Conservation (phyloP, 306 rosid species). For the Quercus bicolor region DNA sequence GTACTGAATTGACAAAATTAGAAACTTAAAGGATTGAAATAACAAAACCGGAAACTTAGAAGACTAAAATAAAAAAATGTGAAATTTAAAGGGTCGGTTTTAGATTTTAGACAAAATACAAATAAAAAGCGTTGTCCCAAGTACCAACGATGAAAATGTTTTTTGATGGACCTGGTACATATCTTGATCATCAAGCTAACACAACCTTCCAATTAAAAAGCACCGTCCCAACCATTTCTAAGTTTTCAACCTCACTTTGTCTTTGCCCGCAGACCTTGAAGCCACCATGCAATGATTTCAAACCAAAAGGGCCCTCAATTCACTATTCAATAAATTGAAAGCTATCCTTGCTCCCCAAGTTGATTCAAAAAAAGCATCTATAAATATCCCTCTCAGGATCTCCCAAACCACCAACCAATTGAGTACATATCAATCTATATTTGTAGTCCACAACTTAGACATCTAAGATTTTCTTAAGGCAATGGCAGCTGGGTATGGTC, state of each 20-base stretch:
- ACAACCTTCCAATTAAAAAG: background rate
- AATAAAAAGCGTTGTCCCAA: too few relatives aligned
- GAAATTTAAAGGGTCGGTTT: fast-evolving
- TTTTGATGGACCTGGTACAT: background rate
- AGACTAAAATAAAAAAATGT: too few relatives aligned
- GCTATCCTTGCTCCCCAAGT: background rate
- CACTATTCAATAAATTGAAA: too few relatives aligned
- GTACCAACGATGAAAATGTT: too few relatives aligned
- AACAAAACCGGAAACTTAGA: too few relatives aligned
- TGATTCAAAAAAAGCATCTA: background rate
- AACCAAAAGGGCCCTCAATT: too few relatives aligned
- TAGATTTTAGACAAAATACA: too few relatives aligned
- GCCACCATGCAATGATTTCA: background rate
- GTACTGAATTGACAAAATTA: too few relatives aligned
- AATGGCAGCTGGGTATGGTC: conserved; percentile 9
- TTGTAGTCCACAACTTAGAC: too few relatives aligned
- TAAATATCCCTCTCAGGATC: background rate
- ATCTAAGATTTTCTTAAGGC: background rate
- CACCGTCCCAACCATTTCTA: background rate
- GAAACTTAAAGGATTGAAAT: too few relatives aligned
- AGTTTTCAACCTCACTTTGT: background rate
- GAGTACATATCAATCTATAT: too few relatives aligned
- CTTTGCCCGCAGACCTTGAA: background rate
- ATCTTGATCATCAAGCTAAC: background rate
- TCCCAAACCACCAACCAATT: background rate